phyloP scores from a whole-genome alignment of 1,139 yeast genomes.

The Geotrichum bryndzae region DNA sequence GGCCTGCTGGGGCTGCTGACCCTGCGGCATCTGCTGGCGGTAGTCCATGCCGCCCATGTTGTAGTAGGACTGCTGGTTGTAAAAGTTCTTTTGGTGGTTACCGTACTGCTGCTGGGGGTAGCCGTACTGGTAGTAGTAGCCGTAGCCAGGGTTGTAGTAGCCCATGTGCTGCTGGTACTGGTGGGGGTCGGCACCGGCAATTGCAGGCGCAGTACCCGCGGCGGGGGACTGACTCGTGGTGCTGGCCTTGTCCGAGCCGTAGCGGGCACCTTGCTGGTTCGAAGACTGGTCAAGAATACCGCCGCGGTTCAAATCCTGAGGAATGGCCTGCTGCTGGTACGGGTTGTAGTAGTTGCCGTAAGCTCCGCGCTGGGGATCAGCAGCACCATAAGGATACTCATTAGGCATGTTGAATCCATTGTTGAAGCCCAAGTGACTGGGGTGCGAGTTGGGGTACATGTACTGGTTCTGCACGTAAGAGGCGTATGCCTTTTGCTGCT shows the following conservation, averaged over 20 bases:
- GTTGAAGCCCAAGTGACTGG: slow-evolving; percentile 22
- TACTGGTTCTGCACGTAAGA: slow-evolving; percentile 25
- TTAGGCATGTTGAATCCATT: slow-evolving; percentile 19
- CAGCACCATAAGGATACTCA: slow-evolving; percentile 21
- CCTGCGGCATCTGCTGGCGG: slow-evolving; percentile 23
- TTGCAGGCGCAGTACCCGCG: slow-evolving; percentile 21
- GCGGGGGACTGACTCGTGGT: slow-evolving; percentile 20
- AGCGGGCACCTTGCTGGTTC: slow-evolving; percentile 12
- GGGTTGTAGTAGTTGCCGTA: slow-evolving; percentile 21
- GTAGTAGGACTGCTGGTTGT: slow-evolving; percentile 27
- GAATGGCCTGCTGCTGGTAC: slow-evolving; percentile 20
- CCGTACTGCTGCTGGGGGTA: slow-evolving; percentile 28
- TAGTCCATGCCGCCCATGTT: slow-evolving; percentile 19
- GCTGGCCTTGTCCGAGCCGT: slow-evolving; percentile 10
- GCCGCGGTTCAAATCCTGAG: slow-evolving; percentile 16
- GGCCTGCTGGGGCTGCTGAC: slow-evolving; percentile 20
- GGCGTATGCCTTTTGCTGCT: slow-evolving; percentile 26
- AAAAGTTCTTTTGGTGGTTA: slow-evolving; percentile 28
- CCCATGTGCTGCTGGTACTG: slow-evolving; percentile 26
- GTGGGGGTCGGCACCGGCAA: slow-evolving; percentile 23
- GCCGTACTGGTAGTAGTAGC: slow-evolving; percentile 30
- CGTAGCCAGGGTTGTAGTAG: slow-evolving; percentile 30
- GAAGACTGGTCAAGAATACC: slow-evolving; percentile 9
- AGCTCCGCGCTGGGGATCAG: slow-evolving; percentile 19
- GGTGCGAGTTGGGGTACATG: slow-evolving; percentile 24